Percentiles rank a stretch among this genome's conserved stretches.
phyloP scores from a whole-genome alignment of 1,139 yeast genomes.

The Entelexis sorbosivorans region DNA sequence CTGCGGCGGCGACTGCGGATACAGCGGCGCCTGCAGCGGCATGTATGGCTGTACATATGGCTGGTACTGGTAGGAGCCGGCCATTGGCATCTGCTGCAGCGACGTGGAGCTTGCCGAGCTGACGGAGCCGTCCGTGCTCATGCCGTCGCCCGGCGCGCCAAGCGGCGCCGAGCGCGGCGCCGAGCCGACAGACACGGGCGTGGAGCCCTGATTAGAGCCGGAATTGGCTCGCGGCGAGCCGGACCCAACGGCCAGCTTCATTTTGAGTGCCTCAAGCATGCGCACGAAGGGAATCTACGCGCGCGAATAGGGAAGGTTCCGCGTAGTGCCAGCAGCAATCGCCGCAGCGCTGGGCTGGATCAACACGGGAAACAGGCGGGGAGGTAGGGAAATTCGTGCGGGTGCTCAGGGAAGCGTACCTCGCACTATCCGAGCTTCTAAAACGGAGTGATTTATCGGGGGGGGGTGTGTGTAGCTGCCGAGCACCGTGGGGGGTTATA shows the following conservation, averaged over 20 bases:
- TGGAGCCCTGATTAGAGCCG: neutral
- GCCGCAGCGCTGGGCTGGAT: neutral
- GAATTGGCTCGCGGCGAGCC: constrained; percentile 6
- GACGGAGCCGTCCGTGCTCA: neutral
- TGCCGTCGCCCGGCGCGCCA: neutral
- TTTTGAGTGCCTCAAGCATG: constrained; percentile 5
- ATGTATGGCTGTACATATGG: constrained; percentile 1
- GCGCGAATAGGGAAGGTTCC: neutral
- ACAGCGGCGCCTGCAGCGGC: constrained; percentile 3
- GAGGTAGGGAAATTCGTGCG: neutral
- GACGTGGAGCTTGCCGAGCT: constrained; percentile 1
- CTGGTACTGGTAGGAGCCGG: neutral
- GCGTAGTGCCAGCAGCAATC: constrained; percentile 1
- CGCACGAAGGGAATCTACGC: neutral
- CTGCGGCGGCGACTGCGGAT: constrained; percentile 18
- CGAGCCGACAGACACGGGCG: constrained; percentile 1
- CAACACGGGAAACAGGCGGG: neutral
- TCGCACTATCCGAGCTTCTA: neutral
- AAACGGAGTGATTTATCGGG: neutral
- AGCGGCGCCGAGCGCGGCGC: neutral
- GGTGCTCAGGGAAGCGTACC: neutral
- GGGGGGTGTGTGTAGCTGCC: neutral
- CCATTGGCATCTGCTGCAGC: neutral
- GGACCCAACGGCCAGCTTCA: constrained; percentile 3
- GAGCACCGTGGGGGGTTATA: neutral